phyloP scores from a whole-genome alignment of 352 stramenopile species.

The Phytophthora quininea region DNA sequence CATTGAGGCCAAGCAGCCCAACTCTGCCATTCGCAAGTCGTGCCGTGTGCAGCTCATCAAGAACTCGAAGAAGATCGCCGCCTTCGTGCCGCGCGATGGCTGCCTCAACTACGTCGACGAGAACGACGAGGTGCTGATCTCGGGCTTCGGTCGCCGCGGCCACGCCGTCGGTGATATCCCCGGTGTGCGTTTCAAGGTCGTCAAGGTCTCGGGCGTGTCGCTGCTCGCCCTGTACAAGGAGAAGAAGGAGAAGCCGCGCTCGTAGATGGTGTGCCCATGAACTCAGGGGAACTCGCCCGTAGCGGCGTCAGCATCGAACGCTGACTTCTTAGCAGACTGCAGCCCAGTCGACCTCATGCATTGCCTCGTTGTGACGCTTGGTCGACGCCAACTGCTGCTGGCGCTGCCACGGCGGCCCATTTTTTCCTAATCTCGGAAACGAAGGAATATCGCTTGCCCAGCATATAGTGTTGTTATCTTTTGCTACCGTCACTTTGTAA shows the following conservation, averaged over 20 bases:
- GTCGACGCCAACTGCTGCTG: constrained; percentile 9
- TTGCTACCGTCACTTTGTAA: no score
- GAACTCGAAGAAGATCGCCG: constrained; percentile 99
- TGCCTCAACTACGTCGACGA: constrained; percentile 99
- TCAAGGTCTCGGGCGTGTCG: constrained; percentile 99
- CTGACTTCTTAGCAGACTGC: background rate
- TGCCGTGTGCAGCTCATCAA: constrained; percentile 99
- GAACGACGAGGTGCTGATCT: constrained; percentile 99
- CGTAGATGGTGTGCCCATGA: constrained; percentile 76
- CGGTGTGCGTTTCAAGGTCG: constrained; percentile 99
- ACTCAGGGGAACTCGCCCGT: constrained; percentile 19
- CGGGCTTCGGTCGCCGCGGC: constrained; percentile 99
- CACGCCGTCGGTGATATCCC: constrained; percentile 99
- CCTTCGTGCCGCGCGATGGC: constrained; percentile 99
- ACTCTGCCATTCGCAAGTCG: constrained; percentile 99
- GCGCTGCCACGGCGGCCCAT: constrained; percentile 18
- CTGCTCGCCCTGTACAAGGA: constrained; percentile 99
- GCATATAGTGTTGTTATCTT: constrained; percentile 1
- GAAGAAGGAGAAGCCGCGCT: constrained; percentile 99
- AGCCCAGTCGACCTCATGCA: background rate
- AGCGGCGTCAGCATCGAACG: background rate
- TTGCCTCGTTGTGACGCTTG: background rate
- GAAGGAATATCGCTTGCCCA: constrained; percentile 45
- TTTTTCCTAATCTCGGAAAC: constrained; percentile 45
- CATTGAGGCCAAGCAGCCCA: constrained; percentile 99